These are phyloP conservation scores for Cardamine chenopodiifolia DNA, from an alignment of 345 rosid genomes.

Conservation along the genomic window DNA sequence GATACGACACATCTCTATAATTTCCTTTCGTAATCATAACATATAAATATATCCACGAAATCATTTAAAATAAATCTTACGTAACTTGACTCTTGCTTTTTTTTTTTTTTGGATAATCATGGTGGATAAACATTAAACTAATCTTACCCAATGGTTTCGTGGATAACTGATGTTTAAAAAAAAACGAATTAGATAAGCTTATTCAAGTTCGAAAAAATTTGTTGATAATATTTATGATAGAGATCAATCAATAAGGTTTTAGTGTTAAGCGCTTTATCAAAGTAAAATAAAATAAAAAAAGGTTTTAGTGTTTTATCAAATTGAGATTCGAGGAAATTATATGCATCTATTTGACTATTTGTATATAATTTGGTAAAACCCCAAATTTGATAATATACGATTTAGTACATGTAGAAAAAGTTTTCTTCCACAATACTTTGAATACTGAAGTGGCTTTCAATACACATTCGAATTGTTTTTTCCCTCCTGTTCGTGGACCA, in stretches of 20 bases:
- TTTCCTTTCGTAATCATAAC: conserved; percentile 26
- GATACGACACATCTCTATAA: conserved; percentile 7
- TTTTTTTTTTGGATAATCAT: neutral
- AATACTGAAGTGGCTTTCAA: neutral
- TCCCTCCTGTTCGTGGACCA: neutral
- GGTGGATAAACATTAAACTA: neutral
- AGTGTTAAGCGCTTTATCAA: neutral
- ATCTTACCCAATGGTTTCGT: conserved; percentile 23
- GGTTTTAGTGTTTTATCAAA: neutral
- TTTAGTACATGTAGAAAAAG: neutral
- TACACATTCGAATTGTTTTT: neutral
- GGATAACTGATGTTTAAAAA: neutral
- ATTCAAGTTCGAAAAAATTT: neutral
- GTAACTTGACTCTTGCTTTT: neutral
- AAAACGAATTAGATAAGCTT: neutral
- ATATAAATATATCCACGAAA: neutral
- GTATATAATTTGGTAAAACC: neutral
- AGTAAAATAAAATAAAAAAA: too few species aligned
- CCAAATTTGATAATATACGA: neutral
- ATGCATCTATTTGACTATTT: neutral
- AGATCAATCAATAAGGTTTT: neutral
- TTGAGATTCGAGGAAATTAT: too few species aligned
- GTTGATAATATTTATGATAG: neutral
- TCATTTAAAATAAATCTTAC: neutral
- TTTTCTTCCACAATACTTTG: neutral